Base-by-base conservation (phyloP, 768 basidiomycete genomes). In the Hortiboletus campestris region DNA sequence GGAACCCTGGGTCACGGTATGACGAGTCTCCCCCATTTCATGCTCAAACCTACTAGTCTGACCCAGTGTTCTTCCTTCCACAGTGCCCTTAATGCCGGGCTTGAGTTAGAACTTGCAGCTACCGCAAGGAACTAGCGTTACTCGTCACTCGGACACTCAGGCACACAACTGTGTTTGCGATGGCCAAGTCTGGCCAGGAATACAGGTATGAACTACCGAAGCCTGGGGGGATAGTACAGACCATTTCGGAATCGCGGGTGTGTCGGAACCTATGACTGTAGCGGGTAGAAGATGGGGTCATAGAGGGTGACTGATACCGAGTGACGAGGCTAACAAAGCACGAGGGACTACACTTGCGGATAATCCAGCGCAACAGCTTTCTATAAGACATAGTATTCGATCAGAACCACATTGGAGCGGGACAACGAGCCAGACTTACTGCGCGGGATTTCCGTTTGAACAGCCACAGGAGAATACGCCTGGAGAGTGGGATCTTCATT, bases 401-500 rank as follows among this genome's bases (percentile, higher is more conserved):
- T 51, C 5, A 55, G 40, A 22, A 14, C 1, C 5, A 5, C 17
- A 13, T 12, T 10, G 16, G 7, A 28, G 25, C 1, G 7, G 28
- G n/a, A 6, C 2, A n/a, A 25, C 1, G 1, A 39, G 3, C 13
- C 0, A 10, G 7, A 60, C 61, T 44, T 41, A 67, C 64, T 2
- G 40, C 32, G 1, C 51, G 61, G 2, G 64, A 34, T 29, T 53
- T 57, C 4, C 47, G 16, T 42, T 39, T n/a, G 31, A 47, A 55
- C 5, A 66, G 0, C 56, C 38, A 45, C 29, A 63, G 31, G 10
- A 22, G 7, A 9, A 63, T 35, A 1, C 65, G 49, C 45, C 64
- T 57, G 9, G 14, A 1, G 16, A 60, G 7, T 4, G 64, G 45
- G 5, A 66, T 59, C 29, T 57, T 67, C 62, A 67, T 53, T 29